Base-by-base conservation (phyloP, 2,329 filamentous ascomycete genomes). In the Nemania sp. region DNA sequence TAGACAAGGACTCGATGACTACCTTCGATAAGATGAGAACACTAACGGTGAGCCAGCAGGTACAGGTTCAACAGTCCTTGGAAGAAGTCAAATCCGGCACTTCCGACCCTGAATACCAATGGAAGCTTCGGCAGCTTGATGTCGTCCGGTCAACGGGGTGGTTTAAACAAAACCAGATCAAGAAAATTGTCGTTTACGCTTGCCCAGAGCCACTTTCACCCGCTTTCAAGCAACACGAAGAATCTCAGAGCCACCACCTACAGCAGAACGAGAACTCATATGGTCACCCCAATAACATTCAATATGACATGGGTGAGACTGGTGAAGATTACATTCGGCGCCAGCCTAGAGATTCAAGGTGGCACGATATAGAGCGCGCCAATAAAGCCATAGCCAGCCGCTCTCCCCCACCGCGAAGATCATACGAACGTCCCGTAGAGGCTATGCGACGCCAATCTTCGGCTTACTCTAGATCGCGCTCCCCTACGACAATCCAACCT, bases 1-100 rank as follows among this genome's bases (percentile, higher is more conserved):
- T 67, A 3, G 64, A 67, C 41, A 63, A 62, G 45, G 27, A 45
- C 35, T 24, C 59, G 15, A 54, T 45, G 35, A 62, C 59, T 43
- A 35, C 41, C 13, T 47, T 62, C 2, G 32, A 54, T 15, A 62
- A 62, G n/a, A 62, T 54, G 49, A 32, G 47, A 45, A 54, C 18
- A 13, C 59, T 62, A 22, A 5, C 59, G 5, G 38, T 52, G 22
- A 53, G 38, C 51, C 59, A 62, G 38, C 59, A 62, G 29, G n/a
- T 62, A 32, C 59, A 62, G 18, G 38, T 62, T 43, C 20, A 43
- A 24, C 59, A 54, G 49, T 62, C 59, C 7, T 22, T 62, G 1
- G 59, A 62, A 32, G 24, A 18, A 47, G 59, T 18, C 35, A 62
- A 35, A 54, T 38, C 49, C 11, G 15, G 45, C 29, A 29, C 29